Percentiles rank a stretch among this genome's conserved stretches.
Conservation (phyloP, 2,329 filamentous ascomycete genomes). For the Aspergillus ochraceoroseus region DNA sequence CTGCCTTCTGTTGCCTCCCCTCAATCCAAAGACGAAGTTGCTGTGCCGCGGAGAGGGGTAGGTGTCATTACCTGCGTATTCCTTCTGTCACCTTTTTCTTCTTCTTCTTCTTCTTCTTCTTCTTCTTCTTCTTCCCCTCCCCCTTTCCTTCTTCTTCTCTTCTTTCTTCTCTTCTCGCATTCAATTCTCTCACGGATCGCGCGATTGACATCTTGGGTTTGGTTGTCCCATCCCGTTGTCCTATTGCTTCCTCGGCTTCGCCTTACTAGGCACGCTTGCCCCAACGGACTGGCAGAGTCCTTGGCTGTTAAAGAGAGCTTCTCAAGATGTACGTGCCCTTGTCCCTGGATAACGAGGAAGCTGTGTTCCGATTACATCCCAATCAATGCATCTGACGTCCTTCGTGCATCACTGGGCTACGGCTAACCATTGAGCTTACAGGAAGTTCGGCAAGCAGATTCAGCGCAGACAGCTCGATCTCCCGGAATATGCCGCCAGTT, state of each 20-base stretch:
- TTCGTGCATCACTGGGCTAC: background rate
- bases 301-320: slow-evolving; percentile 8
- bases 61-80: slow-evolving; percentile 1
- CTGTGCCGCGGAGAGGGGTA: slow-evolving; percentile 9
- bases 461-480: slow-evolving; percentile 99
- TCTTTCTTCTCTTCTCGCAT: background rate
- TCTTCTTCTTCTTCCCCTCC: slow-evolving; percentile 4
- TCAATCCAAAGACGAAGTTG: too few relatives aligned
- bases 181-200: background rate
- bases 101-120: background rate
- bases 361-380: background rate
- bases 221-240: slow-evolving; percentile 3
- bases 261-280: slow-evolving; percentile 8
- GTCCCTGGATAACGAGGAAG: background rate
- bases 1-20: slow-evolving; percentile 6
- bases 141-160: slow-evolving; percentile 1
- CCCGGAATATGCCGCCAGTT: slow-evolving; percentile 97
- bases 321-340: slow-evolving; percentile 23
- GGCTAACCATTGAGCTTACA: slow-evolving; percentile 39
- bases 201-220: slow-evolving; percentile 6
- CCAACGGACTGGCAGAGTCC: slow-evolving; percentile 10
- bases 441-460: slow-evolving; percentile 99
- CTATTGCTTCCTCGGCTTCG: slow-evolving; percentile 2
- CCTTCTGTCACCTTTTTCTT: slow-evolving; percentile 3
- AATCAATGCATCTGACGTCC: background rate